These are phyloP conservation scores for Colletotrichum melonis DNA, from an alignment of 2,329 filamentous ascomycete species.

Conservation along the genomic window DNA sequence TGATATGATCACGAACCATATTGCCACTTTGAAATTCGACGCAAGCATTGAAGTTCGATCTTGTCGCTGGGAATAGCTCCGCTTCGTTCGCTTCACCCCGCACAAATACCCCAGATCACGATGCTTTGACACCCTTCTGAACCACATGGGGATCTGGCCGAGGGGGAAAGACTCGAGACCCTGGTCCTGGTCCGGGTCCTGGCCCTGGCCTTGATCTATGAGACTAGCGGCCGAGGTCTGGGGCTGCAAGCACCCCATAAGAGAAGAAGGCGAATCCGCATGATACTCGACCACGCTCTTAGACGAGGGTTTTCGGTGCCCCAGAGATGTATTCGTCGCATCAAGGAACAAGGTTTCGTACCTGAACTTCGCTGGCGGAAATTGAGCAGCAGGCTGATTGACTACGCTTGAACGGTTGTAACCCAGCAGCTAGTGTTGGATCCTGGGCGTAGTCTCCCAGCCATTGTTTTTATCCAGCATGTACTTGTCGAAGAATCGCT, in stretches of 20 bases:
- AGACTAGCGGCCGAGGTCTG: background rate
- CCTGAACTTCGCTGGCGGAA: too few relatives aligned
- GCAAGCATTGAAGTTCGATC: background rate
- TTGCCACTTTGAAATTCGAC: background rate
- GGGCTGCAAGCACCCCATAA: background rate
- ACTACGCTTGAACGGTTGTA: too few relatives aligned
- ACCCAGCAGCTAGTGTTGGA: too few relatives aligned
- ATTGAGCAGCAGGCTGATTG: too few relatives aligned
- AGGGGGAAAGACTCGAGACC: background rate
- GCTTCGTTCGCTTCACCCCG: background rate
- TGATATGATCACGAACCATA: background rate
- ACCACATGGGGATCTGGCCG: background rate
- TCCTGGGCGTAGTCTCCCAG: too few relatives aligned
- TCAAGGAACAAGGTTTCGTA: too few relatives aligned
- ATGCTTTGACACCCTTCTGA: background rate
- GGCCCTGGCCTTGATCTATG: background rate
- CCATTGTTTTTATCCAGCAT: too few relatives aligned
- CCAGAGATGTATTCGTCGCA: too few relatives aligned
- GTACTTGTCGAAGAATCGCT: too few relatives aligned
- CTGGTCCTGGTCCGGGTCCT: background rate
- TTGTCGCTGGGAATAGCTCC: background rate
- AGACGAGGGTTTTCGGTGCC: too few relatives aligned
- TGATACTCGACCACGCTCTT: too few relatives aligned
- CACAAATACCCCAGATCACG: background rate
- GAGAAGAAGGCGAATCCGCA: background rate